Base-by-base conservation (phyloP, 768 basidiomycete species). In the Pleurotus platypus region DNA sequence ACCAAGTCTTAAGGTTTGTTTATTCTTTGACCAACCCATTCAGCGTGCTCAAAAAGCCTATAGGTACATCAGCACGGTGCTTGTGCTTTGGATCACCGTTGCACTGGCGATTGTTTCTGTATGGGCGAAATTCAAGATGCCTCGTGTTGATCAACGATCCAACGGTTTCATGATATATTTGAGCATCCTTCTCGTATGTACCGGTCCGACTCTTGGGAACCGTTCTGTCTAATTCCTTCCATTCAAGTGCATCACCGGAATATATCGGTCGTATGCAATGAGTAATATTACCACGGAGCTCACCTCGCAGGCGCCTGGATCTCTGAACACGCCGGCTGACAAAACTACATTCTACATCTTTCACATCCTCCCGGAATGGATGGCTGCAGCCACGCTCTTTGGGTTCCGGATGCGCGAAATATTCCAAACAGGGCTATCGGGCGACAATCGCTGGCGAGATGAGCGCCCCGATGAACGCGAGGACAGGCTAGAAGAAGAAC, bases 181-280 rank as follows among this genome's bases (percentile, higher is more conserved):
- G 48, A 60, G 57, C 46, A 58, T 59, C 6, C 64, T 69, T 39
- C 57, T 67, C 59, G 70, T 69, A 46, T 57, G 62, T 51, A n/a
- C 30, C 30, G 30, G 30, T 35, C 30, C 30, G 30, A 35, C 30
- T 35, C 30, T 11, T 35, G 30, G 30, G 30, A 35, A 35, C 8
- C 11, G 30, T 9, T 35, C 30, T 35, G 1, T 35, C n/a, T 13
- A 6, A 55, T 43, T 9, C 24, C 16, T 38, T 20, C 12, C 16
- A 50, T 26, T 16, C 12, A 40, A 69, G 68, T 51, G 58, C 51
- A 50, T 70, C 13, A 62, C 69, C 8, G 62, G 68, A 7, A 59
- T 72, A 26, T 74, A 73, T 60, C 70, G 72, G 5, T 64, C 73
- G 16, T 48, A 58, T 3, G 67, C 71, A 40, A 71, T 74, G 72